Conservation (phyloP, 192 early-diverging fungal genomes). For the Gaertneriomyces semiglobifer region DNA sequence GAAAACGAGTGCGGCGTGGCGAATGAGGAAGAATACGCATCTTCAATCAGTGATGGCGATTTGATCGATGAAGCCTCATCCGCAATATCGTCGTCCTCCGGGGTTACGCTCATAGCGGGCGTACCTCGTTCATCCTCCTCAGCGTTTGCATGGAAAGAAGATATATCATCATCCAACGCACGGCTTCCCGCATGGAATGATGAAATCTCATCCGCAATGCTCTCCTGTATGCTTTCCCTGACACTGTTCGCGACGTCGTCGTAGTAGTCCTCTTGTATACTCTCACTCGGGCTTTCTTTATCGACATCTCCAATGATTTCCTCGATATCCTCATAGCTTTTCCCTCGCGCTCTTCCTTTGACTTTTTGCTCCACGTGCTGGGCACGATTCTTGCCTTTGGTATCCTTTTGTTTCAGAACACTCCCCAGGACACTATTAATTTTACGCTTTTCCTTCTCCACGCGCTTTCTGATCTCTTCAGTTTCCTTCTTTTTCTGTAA, state of each 20-base stretch:
- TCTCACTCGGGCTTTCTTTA: no score
- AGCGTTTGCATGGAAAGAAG: slow-evolving; percentile 10
- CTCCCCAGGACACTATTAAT: slow-evolving; percentile 7
- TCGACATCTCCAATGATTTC: no score
- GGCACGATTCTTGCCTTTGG: background rate
- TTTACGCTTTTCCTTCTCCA: slow-evolving; percentile 1
- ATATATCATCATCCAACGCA: slow-evolving; percentile 3
- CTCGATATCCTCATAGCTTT: no score
- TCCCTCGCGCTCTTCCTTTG: no score
- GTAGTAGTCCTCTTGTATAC: no score
- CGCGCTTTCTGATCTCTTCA: background rate
- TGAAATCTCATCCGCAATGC: background rate
- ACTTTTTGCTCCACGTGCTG: no score
- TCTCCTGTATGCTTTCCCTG: background rate
- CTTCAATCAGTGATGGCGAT: background rate
- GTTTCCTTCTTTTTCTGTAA: slow-evolving; percentile 18
- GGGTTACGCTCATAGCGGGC: background rate
- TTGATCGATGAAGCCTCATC: slow-evolving; percentile 2
- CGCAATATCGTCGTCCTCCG: background rate
- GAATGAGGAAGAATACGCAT: background rate
- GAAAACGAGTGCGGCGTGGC: background rate
- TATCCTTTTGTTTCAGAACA: background rate
- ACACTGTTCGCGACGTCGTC: background rate
- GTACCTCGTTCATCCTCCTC: background rate
- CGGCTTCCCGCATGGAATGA: background rate